Conservation (phyloP, 2,329 filamentous ascomycete species). For the Pyrenophora graminea region DNA sequence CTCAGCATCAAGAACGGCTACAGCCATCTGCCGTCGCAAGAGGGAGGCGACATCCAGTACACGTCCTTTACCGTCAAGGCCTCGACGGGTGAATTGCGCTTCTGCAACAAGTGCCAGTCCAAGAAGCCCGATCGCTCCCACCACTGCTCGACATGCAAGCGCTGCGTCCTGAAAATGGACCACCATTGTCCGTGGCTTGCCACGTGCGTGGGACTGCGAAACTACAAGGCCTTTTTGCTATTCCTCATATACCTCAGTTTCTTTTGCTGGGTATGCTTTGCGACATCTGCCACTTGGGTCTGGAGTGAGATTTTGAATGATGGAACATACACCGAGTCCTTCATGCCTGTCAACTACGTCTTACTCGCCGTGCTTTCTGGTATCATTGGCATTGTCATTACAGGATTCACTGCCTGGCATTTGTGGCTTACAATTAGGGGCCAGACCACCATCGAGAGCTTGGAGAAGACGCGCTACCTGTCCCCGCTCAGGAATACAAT, state of each 20-base stretch:
- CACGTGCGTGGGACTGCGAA: conserved; percentile 88
- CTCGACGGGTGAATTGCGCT: conserved; percentile 76
- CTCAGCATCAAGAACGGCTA: conserved; percentile 63
- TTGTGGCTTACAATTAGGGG: conserved; percentile 76
- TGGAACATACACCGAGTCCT: conserved; percentile 70
- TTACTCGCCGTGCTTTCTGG: conserved; percentile 83
- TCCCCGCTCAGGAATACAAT: conserved; percentile 75
- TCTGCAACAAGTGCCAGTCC: conserved; percentile 96
- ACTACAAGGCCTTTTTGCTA: conserved; percentile 93
- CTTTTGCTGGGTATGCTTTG: conserved; percentile 82
- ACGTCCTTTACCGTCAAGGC: conserved; percentile 91
- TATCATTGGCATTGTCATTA: conserved; percentile 87
- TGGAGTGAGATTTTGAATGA: conserved; percentile 79
- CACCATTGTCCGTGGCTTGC: conserved; percentile 99
- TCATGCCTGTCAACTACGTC: conserved; percentile 89
- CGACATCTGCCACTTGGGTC: conserved; percentile 78
- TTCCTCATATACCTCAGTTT: conserved; percentile 88
- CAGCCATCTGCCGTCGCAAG: conserved; percentile 77
- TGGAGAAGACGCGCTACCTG: conserved; percentile 94
- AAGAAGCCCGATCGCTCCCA: conserved; percentile 94
- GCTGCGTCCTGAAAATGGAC: conserved; percentile 98
- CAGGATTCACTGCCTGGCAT: conserved; percentile 91
- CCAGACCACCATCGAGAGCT: conserved; percentile 92
- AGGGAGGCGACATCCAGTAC: conserved; percentile 57
- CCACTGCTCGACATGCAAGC: conserved; percentile 92